These are phyloP conservation scores for Neurospora sp. DNA, from an alignment of 2,329 filamentous ascomycete species.

Conservation along the genomic window DNA sequence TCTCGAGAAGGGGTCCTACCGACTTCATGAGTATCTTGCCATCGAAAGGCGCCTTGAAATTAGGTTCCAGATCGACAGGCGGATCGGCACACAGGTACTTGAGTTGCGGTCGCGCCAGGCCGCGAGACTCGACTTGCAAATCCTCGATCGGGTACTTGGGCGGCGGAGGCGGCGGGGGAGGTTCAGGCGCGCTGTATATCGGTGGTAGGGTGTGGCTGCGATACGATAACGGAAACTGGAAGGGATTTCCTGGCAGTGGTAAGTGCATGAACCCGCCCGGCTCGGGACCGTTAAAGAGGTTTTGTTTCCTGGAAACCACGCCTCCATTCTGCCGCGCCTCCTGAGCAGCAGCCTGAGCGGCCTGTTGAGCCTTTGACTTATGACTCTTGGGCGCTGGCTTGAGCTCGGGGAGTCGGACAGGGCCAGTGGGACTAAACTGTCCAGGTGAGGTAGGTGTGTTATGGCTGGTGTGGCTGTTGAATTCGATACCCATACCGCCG, in stretches of 20 bases:
- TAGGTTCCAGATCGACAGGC: conserved; percentile 36
- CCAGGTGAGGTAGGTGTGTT: conserved; percentile 20
- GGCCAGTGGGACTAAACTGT: conserved; percentile 30
- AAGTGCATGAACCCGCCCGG: conserved; percentile 29
- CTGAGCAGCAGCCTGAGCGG: conserved; percentile 20
- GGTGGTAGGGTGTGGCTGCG: conserved; percentile 26
- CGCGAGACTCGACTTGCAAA: conserved; percentile 64
- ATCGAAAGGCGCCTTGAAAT: conserved; percentile 31
- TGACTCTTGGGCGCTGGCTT: conserved; percentile 64
- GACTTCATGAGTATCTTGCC: conserved; percentile 70
- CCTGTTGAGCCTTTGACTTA: conserved; percentile 40
- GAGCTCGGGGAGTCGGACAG: conserved; percentile 57
- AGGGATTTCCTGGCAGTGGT: conserved; percentile 34
- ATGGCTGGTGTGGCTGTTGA: background rate
- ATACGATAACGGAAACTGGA: conserved; percentile 35
- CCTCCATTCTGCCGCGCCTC: conserved; percentile 27
- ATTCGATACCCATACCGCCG: conserved; percentile 35
- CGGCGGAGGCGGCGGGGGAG: conserved; percentile 47
- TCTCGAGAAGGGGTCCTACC: conserved; percentile 76
- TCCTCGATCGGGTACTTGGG: conserved; percentile 97
- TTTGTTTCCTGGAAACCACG: conserved; percentile 29
- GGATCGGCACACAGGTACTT: conserved; percentile 67
- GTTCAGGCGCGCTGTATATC: conserved; percentile 5
- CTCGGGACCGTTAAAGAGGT: conserved; percentile 25
- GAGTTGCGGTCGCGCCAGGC: conserved; percentile 60